Evolutionary conservation across 768 basidiomycete species (phyloP).

Genomic region (Amanita inopinata): DNA sequence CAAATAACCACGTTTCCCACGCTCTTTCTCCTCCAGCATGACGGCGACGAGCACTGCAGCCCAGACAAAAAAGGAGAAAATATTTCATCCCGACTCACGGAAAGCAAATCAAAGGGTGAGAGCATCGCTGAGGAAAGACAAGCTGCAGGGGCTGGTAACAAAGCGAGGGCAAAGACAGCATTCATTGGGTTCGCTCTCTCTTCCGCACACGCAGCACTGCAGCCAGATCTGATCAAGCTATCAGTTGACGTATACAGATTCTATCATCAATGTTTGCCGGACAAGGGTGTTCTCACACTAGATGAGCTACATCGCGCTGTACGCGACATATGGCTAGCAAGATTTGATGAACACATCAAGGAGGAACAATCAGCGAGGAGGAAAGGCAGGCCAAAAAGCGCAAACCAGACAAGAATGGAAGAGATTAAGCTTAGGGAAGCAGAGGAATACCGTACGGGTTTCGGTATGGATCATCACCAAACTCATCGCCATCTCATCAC

Average conservation of each 20-base stretch:
- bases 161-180: constrained; percentile 51
- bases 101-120: constrained; percentile 73
- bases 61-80: constrained; percentile 56
- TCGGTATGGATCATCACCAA: constrained; percentile 41
- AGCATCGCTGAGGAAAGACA: constrained; percentile 57
- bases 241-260: constrained; percentile 66
- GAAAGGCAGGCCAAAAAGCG: constrained; percentile 69
- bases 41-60: constrained; percentile 29
- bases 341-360: constrained; percentile 58
- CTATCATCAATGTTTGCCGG: constrained; percentile 64
- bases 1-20: constrained; percentile 15
- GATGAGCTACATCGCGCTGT: constrained; percentile 59
- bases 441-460: constrained; percentile 71
- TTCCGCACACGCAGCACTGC: constrained; percentile 1
- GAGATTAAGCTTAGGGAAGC: constrained; percentile 58
- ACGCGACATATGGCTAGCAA: constrained; percentile 61
- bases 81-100: constrained; percentile 76
- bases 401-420: constrained; percentile 56
- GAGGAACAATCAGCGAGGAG: constrained; percentile 51
- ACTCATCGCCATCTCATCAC: constrained; percentile 1
- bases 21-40: constrained; percentile 18
- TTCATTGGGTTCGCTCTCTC: constrained; percentile 33
- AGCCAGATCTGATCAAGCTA: constrained; percentile 11
- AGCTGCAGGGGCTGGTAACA: constrained; percentile 44
- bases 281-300: constrained; percentile 46